phyloP scores from a whole-genome alignment of 768 basidiomycete species.

The Hericium alpestre region DNA sequence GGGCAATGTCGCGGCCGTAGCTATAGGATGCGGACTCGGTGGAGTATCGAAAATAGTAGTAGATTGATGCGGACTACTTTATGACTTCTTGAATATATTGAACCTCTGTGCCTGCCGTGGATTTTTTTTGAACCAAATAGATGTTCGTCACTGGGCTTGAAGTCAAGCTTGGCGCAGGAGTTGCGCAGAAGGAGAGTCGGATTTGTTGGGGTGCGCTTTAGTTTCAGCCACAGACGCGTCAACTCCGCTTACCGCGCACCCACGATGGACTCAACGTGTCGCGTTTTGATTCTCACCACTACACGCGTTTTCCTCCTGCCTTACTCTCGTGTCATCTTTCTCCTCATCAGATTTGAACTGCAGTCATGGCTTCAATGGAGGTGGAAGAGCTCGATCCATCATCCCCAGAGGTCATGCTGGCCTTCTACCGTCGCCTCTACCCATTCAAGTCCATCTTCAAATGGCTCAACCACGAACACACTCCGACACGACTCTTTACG shows the following conservation, averaged over 20 bases:
- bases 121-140: no score
- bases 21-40: no score
- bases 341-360: not conserved
- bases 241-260: not conserved
- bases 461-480: constrained; percentile 91
- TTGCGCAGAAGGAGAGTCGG: no score
- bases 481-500: constrained; percentile 71
- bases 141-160: no score
- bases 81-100: no score
- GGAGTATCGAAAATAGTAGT: no score
- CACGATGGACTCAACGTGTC: not conserved
- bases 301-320: not conserved
- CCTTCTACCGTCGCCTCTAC: constrained; percentile 85
- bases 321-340: not conserved
- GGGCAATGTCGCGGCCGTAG: no score
- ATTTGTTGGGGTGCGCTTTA: no score
- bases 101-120: no score
- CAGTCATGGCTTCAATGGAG: constrained; percentile 1
- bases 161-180: no score
- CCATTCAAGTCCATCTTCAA: constrained; percentile 89
- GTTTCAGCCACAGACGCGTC: not conserved
- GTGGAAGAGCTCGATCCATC: constrained; percentile 10
- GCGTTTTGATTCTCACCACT: not conserved
- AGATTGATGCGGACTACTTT: no score
- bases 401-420: constrained; percentile 56